Evolutionary conservation across 2,329 filamentous ascomycete genomes (phyloP), one percentile per base, ranked within the genome.

Genomic region (Pleurostoma richardsiae): DNA sequence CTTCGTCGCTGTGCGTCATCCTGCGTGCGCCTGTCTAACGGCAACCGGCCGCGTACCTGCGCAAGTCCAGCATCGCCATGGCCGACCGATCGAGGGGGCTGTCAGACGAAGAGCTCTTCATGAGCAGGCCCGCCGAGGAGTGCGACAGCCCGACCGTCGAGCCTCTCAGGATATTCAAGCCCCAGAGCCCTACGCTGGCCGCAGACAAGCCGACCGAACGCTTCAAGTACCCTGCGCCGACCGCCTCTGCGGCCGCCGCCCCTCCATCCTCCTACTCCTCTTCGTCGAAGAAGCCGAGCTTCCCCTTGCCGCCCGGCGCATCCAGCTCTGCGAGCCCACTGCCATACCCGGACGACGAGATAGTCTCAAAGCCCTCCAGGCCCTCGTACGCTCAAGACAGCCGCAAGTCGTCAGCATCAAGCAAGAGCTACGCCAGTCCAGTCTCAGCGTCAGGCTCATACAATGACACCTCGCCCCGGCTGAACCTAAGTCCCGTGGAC

Each of bases 111-210:
- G 89, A 92, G 76, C 85, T 95, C 72, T 92, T 95, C 71, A 79
- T 95, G 67, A 79, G 67, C 62, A 76, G 73, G 43, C 77, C 76
- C n/a, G 62, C 69, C 46, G 65, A 69, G 8, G 73, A 77, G 41
- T 72, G 70, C 61, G 83, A 90, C 58, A 90, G 88, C 58, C 88
- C 90, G 48, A 88, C 87, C 19, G 80, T 95, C 56, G 88, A 88
- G 59, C 90, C 90, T 50, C 69, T 96, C 67, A 82, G 89, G 60
- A 95, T 95, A 64, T 85, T 85, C 71, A 95, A 95, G 67, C 82
- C 85, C 47, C 80, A 83, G 57, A 86, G 83, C 48, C 79, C 84
- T 30, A 75, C 75, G 44, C 81, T 81, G 46, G 62, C 66, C 41
- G 51, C 54, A 48, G 59, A 62, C 39, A 60, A 56, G 52, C 47